These are phyloP conservation scores for Edaphochlamys debaryana DNA, from an alignment of 139 green algal species.

Conservation along the genomic window DNA sequence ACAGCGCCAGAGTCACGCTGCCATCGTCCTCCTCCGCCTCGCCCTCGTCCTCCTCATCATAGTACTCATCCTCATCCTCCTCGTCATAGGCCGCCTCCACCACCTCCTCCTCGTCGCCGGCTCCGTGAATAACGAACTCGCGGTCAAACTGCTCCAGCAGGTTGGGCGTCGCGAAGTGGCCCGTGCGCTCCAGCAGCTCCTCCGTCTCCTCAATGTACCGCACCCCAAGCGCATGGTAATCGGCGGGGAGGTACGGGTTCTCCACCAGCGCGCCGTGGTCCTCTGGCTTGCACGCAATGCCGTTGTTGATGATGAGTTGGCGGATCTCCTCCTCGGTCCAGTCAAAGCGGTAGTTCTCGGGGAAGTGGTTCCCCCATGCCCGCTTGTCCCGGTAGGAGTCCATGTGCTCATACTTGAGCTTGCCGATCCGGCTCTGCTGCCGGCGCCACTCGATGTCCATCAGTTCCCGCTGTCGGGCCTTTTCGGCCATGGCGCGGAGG, in stretches of 20 bases:
- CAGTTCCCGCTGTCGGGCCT: conserved; percentile 28
- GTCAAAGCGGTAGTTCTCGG: conserved; percentile 24
- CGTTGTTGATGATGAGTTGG: conserved; percentile 49
- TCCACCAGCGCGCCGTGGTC: conserved; percentile 47
- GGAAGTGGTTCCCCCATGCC: not conserved
- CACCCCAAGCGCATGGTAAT: conserved; percentile 52
- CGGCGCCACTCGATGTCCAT: conserved; percentile 53
- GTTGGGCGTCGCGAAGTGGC: conserved; percentile 39
- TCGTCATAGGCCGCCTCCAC: too few species aligned
- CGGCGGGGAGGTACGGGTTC: conserved; percentile 43
- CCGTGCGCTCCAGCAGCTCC: conserved; percentile 53
- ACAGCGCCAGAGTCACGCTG: too few species aligned
- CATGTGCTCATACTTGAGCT: conserved; percentile 35
- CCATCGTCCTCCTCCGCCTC: too few species aligned
- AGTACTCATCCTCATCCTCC: too few species aligned
- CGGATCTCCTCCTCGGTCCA: conserved; percentile 48
- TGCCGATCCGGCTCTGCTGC: conserved; percentile 34
- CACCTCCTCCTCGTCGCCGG: conserved; percentile 14
- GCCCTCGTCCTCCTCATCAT: too few species aligned
- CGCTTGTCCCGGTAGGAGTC: conserved; percentile 33
- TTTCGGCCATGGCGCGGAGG: conserved; percentile 30
- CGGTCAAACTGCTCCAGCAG: conserved; percentile 15
- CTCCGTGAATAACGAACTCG: conserved; percentile 43
- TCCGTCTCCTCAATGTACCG: conserved; percentile 57
- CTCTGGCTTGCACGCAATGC: conserved; percentile 29